Base-by-base conservation (phyloP, 768 basidiomycete species). In the Rhodocollybia butyracea region DNA sequence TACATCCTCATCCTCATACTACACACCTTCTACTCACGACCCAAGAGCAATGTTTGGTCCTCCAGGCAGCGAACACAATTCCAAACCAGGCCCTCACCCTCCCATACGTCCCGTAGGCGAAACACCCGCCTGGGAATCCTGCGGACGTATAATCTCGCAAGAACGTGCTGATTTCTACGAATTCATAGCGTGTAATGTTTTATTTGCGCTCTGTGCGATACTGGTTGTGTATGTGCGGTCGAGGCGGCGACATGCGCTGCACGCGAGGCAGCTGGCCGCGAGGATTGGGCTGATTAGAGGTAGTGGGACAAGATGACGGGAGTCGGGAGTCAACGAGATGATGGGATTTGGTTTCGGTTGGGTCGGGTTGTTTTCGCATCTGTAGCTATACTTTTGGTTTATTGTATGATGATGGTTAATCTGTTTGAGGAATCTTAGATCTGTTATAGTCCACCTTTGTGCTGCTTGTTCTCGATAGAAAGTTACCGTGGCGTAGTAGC, bases 121-220 rank as follows among this genome's bases (percentile, higher is more conserved):
- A 70, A 83, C 81, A 1, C 86, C 87, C 3, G 94, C 93, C 5
- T 98, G 94, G 93, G 88, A 94, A 65, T 85, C 94, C 3, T 98
- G 95, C 62, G 95, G 94, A 3, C 91, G 92, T 59, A 89, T 94
- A 32, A 76, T 89, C 42, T 70, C 75, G 19, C 78, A 82, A 57
- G 94, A 98, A 70, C 83, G 87, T 41, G 87, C 81, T 7, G 92
- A 94, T 68, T 98, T 91, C 66, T 91, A 84, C 72, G 94, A 97
- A 68, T 98, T 97, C 69, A 71, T 95, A 7, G 92, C 85, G 24
- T 87, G 91, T 66, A 96, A 94, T 65, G 62, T 90, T 29, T 60
- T 88, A 12, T 86, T 97, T 64, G 85, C 84, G 1, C 70, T 78
- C 1, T 70, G 89, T 11, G 83, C 89, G 1, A 67, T 94, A 24